A percentile compares a stretch with the other conserved stretches of the same genome.
phyloP scores from a whole-genome alignment of 2,329 filamentous ascomycete genomes.

The Sporothrix variecibatus region DNA sequence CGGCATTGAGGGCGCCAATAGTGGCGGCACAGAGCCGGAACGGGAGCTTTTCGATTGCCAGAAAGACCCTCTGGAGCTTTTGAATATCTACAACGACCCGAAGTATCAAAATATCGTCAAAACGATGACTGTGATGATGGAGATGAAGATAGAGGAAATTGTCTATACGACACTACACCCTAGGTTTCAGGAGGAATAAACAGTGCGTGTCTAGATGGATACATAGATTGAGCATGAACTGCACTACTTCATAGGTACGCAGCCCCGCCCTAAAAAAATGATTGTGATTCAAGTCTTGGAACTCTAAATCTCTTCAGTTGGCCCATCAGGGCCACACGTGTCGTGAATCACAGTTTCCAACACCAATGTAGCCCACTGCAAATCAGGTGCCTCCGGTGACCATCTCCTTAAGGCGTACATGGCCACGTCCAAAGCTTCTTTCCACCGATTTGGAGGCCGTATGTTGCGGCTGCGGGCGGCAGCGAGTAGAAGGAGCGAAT shows the following conservation, averaged over 20 bases:
- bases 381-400: neutral
- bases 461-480: neutral
- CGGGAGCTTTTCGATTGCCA: constrained; percentile 58
- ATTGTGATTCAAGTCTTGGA: neutral
- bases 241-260: too few species aligned
- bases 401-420: neutral
- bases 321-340: neutral
- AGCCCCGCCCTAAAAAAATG: too few species aligned
- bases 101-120: neutral
- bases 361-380: neutral
- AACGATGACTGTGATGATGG: too few species aligned
- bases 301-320: neutral
- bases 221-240: too few species aligned
- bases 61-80: constrained; percentile 52
- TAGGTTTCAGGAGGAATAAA: too few species aligned
- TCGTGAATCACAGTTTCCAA: neutral
- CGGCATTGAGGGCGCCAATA: constrained; percentile 49
- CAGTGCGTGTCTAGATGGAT: too few species aligned
- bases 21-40: constrained; percentile 46
- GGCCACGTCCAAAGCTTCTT: neutral
- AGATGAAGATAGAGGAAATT: too few species aligned
- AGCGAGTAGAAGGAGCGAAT: neutral
- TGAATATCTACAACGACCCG: constrained; percentile 44
- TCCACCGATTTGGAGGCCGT: neutral
- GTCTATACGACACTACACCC: too few species aligned